Base-by-base conservation (phyloP, 202 grass and related monocot species). In the Hordeum pubiflorum region DNA sequence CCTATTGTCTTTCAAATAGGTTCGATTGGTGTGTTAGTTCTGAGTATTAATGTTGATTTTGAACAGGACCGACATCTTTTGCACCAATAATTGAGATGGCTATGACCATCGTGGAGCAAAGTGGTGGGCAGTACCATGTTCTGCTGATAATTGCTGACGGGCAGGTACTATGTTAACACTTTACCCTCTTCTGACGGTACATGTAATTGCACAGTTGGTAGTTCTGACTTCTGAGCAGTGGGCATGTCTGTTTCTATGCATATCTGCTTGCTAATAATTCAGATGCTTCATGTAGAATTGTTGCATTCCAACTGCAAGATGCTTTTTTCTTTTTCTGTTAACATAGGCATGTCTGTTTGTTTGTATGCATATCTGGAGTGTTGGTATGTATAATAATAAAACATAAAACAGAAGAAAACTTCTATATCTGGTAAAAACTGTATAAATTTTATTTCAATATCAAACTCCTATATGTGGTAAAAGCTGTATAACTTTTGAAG, bases 81-180 rank as follows among this genome's bases (percentile, higher is more conserved):
- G 96, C 92, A 69, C 96, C 96, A 24, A 91, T 99, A 67, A 82
- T 99, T 84, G 92, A 99, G 84, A 99, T 93, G 96, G 92, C 92
- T 73, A 95, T 96, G 96, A 91, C 92, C 37, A 99, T 91, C 54
- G 92, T 96, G 61, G 90, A 91, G 81, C 85, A 99, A 86, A 99
- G 90, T 84, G 96, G 88, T 31, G 92, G 92, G 13, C 96, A 99
- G 78, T 99, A 99, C 40, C 92, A 99, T 69, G 96, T 99, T 82
- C 75, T 98, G 52, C 58, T 98, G 81, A 98, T 98, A 83, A 98
- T 98, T 90, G 96, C 96, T 83, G 96, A 98, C 76, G 96, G 96
- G 1, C 96, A 98, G 92, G 92, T 97, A 85, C 66, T 37, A 38
- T 79, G 11, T 36, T 84, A 44, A 56, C 41, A 76, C 57, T 31